phyloP scores from a whole-genome alignment of 805 yeast genomes.

The Dipodascopsis uninucleata region DNA sequence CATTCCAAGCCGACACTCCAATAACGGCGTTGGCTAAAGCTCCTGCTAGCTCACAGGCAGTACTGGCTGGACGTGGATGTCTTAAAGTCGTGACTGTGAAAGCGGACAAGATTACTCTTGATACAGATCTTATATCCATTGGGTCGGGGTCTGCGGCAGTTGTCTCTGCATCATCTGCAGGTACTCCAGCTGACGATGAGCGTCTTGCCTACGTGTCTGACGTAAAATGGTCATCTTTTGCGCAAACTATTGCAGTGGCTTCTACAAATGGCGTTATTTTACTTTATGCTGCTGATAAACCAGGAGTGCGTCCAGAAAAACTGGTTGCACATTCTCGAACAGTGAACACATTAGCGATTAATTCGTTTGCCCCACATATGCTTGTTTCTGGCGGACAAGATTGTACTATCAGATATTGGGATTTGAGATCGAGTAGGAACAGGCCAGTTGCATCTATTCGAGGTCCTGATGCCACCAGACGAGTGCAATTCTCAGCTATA shows the following conservation, averaged over 20 bases:
- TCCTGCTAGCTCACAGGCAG: constrained; percentile 13
- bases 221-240: constrained; percentile 33
- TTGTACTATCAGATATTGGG: constrained; percentile 82
- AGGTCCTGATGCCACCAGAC: constrained; percentile 68
- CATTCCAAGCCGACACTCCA: constrained; percentile 9
- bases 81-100: constrained; percentile 17
- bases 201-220: constrained; percentile 34
- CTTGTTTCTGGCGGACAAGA: constrained; percentile 73
- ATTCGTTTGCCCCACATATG: constrained; percentile 54
- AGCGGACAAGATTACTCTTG: constrained; percentile 5
- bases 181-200: constrained; percentile 29
- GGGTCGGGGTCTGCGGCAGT: too few relatives aligned
- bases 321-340: constrained; percentile 44
- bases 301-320: constrained; percentile 4
- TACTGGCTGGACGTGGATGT: constrained; percentile 25
- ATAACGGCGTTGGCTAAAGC: constrained; percentile 18
- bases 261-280: constrained; percentile 34
- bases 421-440: constrained; percentile 54
- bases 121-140: constrained; percentile 4
- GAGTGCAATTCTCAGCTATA: constrained; percentile 53
- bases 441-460: constrained; percentile 53
- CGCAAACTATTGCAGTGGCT: constrained; percentile 24
- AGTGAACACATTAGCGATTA: constrained; percentile 60
- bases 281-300: constrained; percentile 33
- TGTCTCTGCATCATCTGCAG: too few relatives aligned